Conservation (phyloP, 768 basidiomycete species). For the Rhodocollybia butyracea region DNA sequence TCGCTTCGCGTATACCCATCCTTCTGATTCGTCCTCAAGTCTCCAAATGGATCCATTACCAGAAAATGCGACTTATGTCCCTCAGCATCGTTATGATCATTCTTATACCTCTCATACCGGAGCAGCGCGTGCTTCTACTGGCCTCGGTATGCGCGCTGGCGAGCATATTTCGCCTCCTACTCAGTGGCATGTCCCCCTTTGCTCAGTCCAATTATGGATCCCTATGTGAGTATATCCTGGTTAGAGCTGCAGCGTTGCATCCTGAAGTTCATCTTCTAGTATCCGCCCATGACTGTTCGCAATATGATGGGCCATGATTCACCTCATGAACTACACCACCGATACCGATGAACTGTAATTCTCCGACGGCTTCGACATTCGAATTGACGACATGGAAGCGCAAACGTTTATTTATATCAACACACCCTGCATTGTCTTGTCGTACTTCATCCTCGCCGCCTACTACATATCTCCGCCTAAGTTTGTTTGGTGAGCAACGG, state of each 20-base stretch:
- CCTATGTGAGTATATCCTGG: conserved; percentile 66
- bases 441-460: too few relatives aligned
- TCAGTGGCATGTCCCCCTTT: conserved; percentile 52
- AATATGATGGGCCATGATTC: conserved; percentile 34
- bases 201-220: conserved; percentile 52
- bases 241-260: too few relatives aligned
- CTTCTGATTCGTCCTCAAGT: not conserved
- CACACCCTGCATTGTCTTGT: too few relatives aligned
- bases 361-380: too few relatives aligned
- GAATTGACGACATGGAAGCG: too few relatives aligned
- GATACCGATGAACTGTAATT: conserved; percentile 5
- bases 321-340: conserved; percentile 23
- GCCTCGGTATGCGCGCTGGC: conserved; percentile 47
- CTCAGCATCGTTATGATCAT: conserved; percentile 51
- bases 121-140: conserved; percentile 37
- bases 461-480: too few relatives aligned
- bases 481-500: too few relatives aligned
- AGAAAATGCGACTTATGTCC: conserved; percentile 51
- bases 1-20: conserved; percentile 5
- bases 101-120: conserved; percentile 37
- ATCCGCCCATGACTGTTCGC: conserved; percentile 32
- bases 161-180: conserved; percentile 38
- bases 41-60: conserved; percentile 40
- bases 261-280: conserved; percentile 18
- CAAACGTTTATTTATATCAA: too few relatives aligned